Evolutionary conservation across 2,329 filamentous ascomycete genomes (phyloP).

Genomic region (Saccharata proteae): DNA sequence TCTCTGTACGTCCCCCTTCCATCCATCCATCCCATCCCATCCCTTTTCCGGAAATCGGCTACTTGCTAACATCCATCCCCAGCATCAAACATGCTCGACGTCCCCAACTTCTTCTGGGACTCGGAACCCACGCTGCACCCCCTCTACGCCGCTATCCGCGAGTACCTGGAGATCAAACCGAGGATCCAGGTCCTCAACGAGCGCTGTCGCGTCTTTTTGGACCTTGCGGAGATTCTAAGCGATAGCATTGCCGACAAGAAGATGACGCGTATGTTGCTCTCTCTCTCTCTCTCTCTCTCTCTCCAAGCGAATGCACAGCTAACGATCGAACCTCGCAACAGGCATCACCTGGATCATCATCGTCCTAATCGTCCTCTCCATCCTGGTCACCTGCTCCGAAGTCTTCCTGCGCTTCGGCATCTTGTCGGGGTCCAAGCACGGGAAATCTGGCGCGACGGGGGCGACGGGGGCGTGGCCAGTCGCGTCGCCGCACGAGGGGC

Average conservation of each 20-base stretch:
- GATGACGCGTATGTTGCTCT: conserved; percentile 54
- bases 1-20: conserved; percentile 55
- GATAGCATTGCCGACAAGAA: conserved; percentile 89
- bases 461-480: no score
- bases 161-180: conserved; percentile 94
- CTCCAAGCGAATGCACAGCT: not conserved
- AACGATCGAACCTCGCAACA: conserved; percentile 11
- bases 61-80: conserved; percentile 9
- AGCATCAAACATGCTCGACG: conserved; percentile 93
- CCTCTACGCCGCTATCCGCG: conserved; percentile 84
- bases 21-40: not conserved
- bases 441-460: no score
- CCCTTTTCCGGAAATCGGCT: not conserved
- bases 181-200: conserved; percentile 96
- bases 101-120: conserved; percentile 98
- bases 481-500: no score
- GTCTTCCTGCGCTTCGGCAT: conserved; percentile 66
- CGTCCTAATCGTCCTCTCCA: conserved; percentile 79
- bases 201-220: conserved; percentile 88
- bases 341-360: conserved; percentile 97
- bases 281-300: not conserved
- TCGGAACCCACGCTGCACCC: conserved; percentile 90
- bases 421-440: conserved; percentile 12
- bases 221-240: conserved; percentile 86
- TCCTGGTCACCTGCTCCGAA: conserved; percentile 81